Evolutionary conservation across 2,329 filamentous ascomycete species (phyloP).

Genomic region (Sporothrix dimorphospora): DNA sequence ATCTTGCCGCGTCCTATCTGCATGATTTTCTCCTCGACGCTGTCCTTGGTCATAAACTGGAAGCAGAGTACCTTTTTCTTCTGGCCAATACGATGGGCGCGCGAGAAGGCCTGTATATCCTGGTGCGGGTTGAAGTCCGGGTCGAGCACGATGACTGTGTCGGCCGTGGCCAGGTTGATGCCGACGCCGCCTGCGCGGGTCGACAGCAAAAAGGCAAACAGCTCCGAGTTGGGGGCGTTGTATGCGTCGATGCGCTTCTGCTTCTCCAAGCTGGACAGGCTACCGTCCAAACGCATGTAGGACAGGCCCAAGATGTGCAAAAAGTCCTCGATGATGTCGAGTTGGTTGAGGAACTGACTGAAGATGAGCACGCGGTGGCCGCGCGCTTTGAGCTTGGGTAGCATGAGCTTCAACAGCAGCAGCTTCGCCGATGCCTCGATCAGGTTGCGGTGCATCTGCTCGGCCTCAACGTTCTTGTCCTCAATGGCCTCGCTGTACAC

Average conservation of each 20-base stretch:
- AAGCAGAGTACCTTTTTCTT: conserved; percentile 95
- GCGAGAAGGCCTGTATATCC: conserved; percentile 91
- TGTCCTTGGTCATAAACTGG: conserved; percentile 86
- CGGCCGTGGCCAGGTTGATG: conserved; percentile 94
- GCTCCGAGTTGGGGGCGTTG: conserved; percentile 78
- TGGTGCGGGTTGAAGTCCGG: conserved; percentile 98
- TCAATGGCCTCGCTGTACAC: conserved; percentile 91
- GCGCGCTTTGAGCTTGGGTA: conserved; percentile 81
- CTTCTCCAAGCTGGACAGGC: conserved; percentile 78
- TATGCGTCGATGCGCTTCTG: conserved; percentile 93
- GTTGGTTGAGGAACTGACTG: conserved; percentile 88
- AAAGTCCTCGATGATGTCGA: conserved; percentile 93
- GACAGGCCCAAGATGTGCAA: conserved; percentile 72
- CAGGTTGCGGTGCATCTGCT: conserved; percentile 74
- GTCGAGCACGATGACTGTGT: conserved; percentile 97
- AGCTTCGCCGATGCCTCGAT: conserved; percentile 92
- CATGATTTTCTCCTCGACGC: conserved; percentile 93
- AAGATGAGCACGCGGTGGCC: conserved; percentile 94
- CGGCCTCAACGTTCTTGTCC: conserved; percentile 68
- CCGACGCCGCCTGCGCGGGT: conserved; percentile 95
- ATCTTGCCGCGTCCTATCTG: conserved; percentile 95
- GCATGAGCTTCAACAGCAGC: conserved; percentile 77
- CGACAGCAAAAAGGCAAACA: conserved; percentile 91
- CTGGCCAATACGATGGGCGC: conserved; percentile 95
- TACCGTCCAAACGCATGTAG: conserved; percentile 85